Conservation (phyloP, 169 alveolate species). For the Cryptosporidium canis region DNA sequence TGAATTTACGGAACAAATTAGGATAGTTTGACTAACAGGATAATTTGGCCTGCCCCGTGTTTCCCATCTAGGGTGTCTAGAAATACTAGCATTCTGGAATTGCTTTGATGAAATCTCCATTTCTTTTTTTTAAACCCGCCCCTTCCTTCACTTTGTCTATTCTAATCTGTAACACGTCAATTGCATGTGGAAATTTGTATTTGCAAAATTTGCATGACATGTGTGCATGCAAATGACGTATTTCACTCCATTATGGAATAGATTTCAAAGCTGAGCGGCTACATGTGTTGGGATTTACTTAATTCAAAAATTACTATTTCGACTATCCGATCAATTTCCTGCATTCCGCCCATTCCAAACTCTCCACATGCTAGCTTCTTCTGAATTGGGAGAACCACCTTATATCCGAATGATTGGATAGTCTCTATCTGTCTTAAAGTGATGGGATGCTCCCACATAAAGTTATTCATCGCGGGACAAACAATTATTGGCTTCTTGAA, state of each 20-base stretch:
- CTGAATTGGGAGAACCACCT: constrained; percentile 77
- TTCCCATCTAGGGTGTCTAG: no score
- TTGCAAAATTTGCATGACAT: no score
- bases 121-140: no score
- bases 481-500: constrained; percentile 85
- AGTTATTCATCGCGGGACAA: constrained; percentile 95
- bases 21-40: neutral
- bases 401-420: constrained; percentile 79
- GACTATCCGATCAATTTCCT: constrained; percentile 30
- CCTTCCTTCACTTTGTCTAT: no score
- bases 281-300: neutral
- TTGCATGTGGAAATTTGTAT: no score
- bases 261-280: neutral
- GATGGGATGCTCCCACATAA: constrained; percentile 91
- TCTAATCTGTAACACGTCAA: no score
- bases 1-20: neutral
- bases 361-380: constrained; percentile 88
- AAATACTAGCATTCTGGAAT: no score
- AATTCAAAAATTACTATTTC: neutral
- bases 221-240: no score
- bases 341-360: constrained; percentile 78
- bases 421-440: constrained; percentile 83
- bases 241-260: no score
- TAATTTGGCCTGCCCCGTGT: neutral
- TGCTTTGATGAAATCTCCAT: no score